phyloP scores from a whole-genome alignment of 192 early-diverging fungal species.

The Dissophora ornata region DNA sequence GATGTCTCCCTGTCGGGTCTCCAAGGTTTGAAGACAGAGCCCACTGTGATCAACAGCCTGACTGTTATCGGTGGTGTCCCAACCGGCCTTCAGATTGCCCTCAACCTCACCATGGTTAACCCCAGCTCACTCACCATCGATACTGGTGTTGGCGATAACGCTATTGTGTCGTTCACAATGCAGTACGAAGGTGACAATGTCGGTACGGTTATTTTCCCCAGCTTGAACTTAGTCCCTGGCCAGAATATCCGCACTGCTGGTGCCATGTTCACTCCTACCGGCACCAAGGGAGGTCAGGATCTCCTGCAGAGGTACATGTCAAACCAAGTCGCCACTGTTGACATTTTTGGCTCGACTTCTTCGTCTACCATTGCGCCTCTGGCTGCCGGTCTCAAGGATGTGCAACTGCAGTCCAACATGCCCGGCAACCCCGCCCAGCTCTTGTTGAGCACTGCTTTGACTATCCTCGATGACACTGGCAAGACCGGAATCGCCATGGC shows the following conservation, averaged over 20 bases:
- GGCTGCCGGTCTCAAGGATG: slow-evolving; percentile 50
- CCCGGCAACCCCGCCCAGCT: slow-evolving; percentile 62
- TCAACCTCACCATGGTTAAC: slow-evolving; percentile 59
- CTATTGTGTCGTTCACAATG: slow-evolving; percentile 62
- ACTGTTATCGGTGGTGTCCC: slow-evolving; percentile 64
- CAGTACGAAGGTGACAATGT: slow-evolving; percentile 55
- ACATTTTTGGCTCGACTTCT: slow-evolving; percentile 54
- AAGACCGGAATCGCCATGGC: slow-evolving; percentile 60
- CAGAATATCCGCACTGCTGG: slow-evolving; percentile 56
- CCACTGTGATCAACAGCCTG: slow-evolving; percentile 63
- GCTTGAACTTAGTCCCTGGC: slow-evolving; percentile 61
- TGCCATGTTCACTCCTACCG: slow-evolving; percentile 61
- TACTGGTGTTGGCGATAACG: slow-evolving; percentile 59
- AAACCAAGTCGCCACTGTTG: slow-evolving; percentile 55
- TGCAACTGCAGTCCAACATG: slow-evolving; percentile 59
- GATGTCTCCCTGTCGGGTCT: slow-evolving; percentile 64
- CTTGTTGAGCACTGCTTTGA: slow-evolving; percentile 56
- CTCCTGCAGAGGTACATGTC: slow-evolving; percentile 64
- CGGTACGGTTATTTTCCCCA: slow-evolving; percentile 58
- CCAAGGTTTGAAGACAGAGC: slow-evolving; percentile 65
- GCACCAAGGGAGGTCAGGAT: slow-evolving; percentile 56
- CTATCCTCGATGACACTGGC: slow-evolving; percentile 56
- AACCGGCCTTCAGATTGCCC: slow-evolving; percentile 54
- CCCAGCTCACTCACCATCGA: slow-evolving; percentile 60
- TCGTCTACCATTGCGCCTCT: slow-evolving; percentile 63